phyloP scores from a whole-genome alignment of 1,139 yeast genomes.

The Suhomyces anneliseae region DNA sequence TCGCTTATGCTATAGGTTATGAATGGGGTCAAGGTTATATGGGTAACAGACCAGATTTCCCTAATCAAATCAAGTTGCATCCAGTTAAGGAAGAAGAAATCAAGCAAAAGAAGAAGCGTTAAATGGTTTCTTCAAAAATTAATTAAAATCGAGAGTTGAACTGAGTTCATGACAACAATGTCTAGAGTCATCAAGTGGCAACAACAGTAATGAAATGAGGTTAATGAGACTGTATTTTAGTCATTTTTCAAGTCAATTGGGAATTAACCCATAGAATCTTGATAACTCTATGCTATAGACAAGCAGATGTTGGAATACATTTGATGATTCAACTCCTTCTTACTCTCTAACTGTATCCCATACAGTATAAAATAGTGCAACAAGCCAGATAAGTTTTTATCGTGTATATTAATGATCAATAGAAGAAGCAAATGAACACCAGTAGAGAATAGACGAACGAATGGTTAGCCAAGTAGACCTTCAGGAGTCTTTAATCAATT shows the following conservation, averaged over 20 bases:
- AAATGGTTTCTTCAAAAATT: not conserved
- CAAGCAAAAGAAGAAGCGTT: slow-evolving; percentile 59
- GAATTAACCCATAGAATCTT: no score
- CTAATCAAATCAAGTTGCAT: slow-evolving; percentile 77
- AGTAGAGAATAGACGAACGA: not conserved
- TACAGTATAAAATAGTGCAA: no score
- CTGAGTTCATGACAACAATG: no score
- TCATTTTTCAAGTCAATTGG: no score
- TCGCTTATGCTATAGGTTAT: slow-evolving; percentile 90
- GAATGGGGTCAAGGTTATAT: slow-evolving; percentile 94
- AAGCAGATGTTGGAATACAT: no score
- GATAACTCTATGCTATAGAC: no score
- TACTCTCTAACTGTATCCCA: no score
- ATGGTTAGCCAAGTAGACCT: not conserved
- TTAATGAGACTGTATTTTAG: no score
- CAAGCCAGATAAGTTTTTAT: not conserved
- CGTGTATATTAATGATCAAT: not conserved
- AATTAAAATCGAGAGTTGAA: no score
- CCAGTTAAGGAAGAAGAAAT: slow-evolving; percentile 85
- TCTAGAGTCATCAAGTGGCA: no score
- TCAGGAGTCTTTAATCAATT: not conserved
- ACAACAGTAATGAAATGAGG: no score
- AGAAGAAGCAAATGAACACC: not conserved
- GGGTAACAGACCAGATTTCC: slow-evolving; percentile 73
- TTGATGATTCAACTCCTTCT: no score